phyloP scores from a whole-genome alignment of 139 green algal genomes.

The Haematococcus lacustris region DNA sequence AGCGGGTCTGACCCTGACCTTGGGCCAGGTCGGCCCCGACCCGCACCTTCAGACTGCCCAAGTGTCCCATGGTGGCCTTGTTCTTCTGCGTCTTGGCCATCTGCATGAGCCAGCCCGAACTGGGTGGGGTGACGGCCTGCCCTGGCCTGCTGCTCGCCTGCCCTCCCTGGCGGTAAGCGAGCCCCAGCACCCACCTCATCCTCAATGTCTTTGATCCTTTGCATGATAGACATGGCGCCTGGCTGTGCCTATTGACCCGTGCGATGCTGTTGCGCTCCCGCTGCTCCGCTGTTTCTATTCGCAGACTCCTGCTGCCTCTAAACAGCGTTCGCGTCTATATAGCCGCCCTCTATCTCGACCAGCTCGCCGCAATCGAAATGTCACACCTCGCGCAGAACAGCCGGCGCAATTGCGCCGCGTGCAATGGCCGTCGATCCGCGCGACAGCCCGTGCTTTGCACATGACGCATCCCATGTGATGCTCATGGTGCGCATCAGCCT shows the following conservation, averaged over 20 bases:
- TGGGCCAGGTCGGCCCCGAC: too few relatives aligned
- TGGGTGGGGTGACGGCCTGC: not conserved
- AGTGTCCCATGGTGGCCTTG: slow-evolving; percentile 87
- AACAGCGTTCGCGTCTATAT: too few relatives aligned
- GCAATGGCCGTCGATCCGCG: too few relatives aligned
- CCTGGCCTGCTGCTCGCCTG: not conserved
- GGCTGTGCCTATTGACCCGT: not conserved
- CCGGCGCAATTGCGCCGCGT: too few relatives aligned
- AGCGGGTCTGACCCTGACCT: too few relatives aligned
- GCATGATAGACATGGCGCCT: slow-evolving; percentile 31
- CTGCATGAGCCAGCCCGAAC: slow-evolving; percentile 24
- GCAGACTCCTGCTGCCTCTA: too few relatives aligned
- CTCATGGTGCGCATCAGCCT: too few relatives aligned
- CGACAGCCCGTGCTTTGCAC: too few relatives aligned
- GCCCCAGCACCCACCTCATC: slow-evolving; percentile 43
- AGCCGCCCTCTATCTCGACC: not conserved
- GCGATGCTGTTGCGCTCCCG: not conserved
- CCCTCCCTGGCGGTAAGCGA: not conserved
- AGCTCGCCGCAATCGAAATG: not conserved
- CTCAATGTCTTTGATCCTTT: slow-evolving; percentile 75
- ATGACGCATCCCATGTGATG: too few relatives aligned
- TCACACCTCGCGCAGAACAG: too few relatives aligned
- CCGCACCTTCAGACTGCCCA: slow-evolving; percentile 86
- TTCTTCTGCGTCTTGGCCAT: slow-evolving; percentile 99
- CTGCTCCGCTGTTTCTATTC: too few relatives aligned